Percentiles rank a stretch among this genome's conserved stretches.
These are phyloP conservation scores for Chloranthus sessilifolius DNA, from an alignment of 164 flowering plant genomes.

Conservation along the genomic window DNA sequence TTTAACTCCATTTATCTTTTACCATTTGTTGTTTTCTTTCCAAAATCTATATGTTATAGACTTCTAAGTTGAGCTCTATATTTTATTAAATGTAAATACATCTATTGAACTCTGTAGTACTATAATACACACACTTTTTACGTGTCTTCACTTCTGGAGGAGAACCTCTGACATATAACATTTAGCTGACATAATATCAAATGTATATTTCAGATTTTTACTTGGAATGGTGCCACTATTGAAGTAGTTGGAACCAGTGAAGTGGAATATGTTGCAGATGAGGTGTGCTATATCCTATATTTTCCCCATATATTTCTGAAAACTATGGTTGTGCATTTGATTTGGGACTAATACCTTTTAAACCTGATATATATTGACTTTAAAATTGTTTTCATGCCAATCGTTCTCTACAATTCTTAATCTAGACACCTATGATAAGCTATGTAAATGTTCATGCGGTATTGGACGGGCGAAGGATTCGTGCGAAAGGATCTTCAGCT, in stretches of 20 bases:
- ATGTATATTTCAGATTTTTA: slow-evolving; percentile 51
- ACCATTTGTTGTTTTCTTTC: too few relatives aligned
- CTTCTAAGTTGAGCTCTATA: too few relatives aligned
- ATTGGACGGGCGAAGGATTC: slow-evolving; percentile 74
- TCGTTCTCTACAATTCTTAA: slow-evolving; percentile 8
- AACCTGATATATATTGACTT: background rate
- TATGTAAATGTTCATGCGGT: slow-evolving; percentile 95
- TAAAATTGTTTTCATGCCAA: background rate
- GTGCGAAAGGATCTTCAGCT: slow-evolving; percentile 69
- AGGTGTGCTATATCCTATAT: slow-evolving; percentile 36
- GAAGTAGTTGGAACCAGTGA: slow-evolving; percentile 84
- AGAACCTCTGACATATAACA: background rate
- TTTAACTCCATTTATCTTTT: too few relatives aligned
- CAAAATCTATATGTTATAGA: too few relatives aligned
- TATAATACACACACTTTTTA: too few relatives aligned
- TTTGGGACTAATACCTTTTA: background rate
- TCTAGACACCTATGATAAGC: slow-evolving; percentile 89
- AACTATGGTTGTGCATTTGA: background rate
- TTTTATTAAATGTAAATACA: too few relatives aligned
- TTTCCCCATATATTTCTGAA: background rate
- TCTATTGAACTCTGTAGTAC: too few relatives aligned
- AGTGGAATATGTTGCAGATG: slow-evolving; percentile 91
- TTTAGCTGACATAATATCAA: background rate
- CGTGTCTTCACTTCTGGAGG: too few relatives aligned
- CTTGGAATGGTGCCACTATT: slow-evolving; percentile 94